These are phyloP conservation scores for Echinochloa phyllopogon DNA, from an alignment of 176 grass and related monocot genomes.

Conservation along the genomic window DNA sequence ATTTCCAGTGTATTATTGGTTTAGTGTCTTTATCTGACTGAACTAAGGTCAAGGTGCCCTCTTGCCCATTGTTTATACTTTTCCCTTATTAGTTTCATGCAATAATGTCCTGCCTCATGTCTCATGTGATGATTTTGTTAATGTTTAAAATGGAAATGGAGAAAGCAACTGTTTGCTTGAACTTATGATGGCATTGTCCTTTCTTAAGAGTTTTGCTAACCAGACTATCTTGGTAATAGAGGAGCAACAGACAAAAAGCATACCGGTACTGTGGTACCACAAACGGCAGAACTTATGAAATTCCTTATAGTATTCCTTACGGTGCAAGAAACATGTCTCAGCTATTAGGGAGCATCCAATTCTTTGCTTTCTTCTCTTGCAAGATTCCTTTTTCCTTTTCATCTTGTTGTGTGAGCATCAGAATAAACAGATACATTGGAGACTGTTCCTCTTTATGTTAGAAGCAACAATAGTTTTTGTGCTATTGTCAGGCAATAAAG, in stretches of 20 bases:
- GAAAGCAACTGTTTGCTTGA: slow-evolving; percentile 22
- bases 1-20: slow-evolving; percentile 20
- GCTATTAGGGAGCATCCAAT: slow-evolving; percentile 28
- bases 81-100: slow-evolving; percentile 13
- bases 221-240: slow-evolving; percentile 37
- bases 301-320: slow-evolving; percentile 31
- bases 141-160: slow-evolving; percentile 40
- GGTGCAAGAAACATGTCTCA: slow-evolving; percentile 43
- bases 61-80: neutral
- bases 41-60: slow-evolving; percentile 13
- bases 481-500: neutral
- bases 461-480: slow-evolving; percentile 17
- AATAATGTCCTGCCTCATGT: neutral
- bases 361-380: slow-evolving; percentile 47
- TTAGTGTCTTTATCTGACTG: slow-evolving; percentile 29
- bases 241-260: slow-evolving; percentile 49
- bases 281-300: slow-evolving; percentile 39
- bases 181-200: slow-evolving; percentile 18
- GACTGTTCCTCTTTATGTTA: neutral
- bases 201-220: slow-evolving; percentile 43
- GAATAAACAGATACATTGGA: slow-evolving; percentile 27
- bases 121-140: slow-evolving; percentile 43
- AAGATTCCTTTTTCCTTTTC: slow-evolving; percentile 38
- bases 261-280: slow-evolving; percentile 26
- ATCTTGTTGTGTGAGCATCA: slow-evolving; percentile 23